Evolutionary conservation across 2,329 filamentous ascomycete species (phyloP).

Genomic region (Xylaria sp.): DNA sequence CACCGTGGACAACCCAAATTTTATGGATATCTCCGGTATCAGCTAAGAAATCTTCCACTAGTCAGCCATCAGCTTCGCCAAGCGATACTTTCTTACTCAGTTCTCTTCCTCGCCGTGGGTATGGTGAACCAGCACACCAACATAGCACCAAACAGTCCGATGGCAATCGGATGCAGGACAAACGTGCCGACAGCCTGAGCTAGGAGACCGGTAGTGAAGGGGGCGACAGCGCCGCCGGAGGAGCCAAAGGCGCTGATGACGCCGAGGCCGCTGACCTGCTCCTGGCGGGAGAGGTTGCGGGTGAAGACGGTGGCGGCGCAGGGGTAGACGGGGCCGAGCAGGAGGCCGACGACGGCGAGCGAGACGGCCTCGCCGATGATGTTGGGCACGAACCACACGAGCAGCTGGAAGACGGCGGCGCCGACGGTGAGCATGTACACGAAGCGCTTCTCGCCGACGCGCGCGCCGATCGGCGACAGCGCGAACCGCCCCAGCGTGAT

Average conservation of each 20-base stretch:
- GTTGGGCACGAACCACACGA: constrained; percentile 80
- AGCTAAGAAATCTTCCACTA: not conserved
- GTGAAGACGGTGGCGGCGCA: constrained; percentile 71
- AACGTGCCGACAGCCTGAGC: constrained; percentile 67
- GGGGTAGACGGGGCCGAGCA: constrained; percentile 81
- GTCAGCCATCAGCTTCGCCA: not conserved
- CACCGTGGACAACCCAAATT: not conserved
- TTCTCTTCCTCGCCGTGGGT: constrained; percentile 63
- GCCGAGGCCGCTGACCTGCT: constrained; percentile 68
- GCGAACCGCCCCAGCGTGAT: constrained; percentile 78
- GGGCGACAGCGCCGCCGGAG: constrained; percentile 69
- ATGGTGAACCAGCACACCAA: constrained; percentile 66
- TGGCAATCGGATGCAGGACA: constrained; percentile 70
- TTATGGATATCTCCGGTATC: not conserved
- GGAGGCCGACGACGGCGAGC: constrained; percentile 71
- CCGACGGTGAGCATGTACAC: constrained; percentile 68
- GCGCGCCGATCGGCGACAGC: constrained; percentile 68
- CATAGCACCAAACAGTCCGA: constrained; percentile 70
- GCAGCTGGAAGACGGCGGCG: constrained; percentile 70
- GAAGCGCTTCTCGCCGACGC: constrained; percentile 72
- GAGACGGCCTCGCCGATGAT: constrained; percentile 72
- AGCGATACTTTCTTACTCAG: constrained; percentile 51
- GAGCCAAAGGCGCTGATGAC: constrained; percentile 74
- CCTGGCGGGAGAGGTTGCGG: constrained; percentile 60
- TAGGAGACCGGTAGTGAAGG: constrained; percentile 68